A percentile compares a stretch with the other conserved stretches of the same genome.
These are phyloP conservation scores for Colletotrichum abscissum DNA, from an alignment of 2,329 filamentous ascomycete species.

Conservation along the genomic window DNA sequence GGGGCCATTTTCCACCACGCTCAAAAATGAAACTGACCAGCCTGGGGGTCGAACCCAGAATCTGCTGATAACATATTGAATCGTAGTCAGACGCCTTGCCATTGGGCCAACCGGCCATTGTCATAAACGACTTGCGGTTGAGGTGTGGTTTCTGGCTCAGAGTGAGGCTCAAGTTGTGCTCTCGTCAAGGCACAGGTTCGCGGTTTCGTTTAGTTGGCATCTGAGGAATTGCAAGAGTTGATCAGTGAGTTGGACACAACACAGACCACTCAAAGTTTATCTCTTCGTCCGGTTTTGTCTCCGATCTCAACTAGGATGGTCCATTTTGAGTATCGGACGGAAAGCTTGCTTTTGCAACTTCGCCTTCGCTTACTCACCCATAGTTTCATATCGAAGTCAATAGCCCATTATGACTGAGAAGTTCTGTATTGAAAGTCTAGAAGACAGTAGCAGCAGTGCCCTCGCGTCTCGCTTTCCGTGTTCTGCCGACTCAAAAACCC, in stretches of 20 bases:
- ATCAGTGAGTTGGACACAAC: not conserved
- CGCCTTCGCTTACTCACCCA: conserved; percentile 1
- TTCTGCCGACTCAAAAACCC: not conserved
- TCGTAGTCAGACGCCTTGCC: conserved; percentile 58
- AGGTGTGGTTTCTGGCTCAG: fast-evolving
- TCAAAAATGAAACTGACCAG: conserved; percentile 23
- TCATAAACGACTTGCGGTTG: not conserved
- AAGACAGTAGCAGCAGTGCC: not conserved
- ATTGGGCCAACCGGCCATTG: conserved; percentile 47
- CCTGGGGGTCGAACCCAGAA: conserved; percentile 37
- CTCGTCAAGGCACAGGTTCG: not conserved
- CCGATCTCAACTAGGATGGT: not conserved
- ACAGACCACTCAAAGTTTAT: not conserved
- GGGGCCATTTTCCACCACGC: too few species aligned
- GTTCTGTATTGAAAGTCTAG: not conserved
- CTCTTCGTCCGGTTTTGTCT: not conserved
- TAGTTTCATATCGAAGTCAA: not conserved
- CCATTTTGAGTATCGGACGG: not conserved
- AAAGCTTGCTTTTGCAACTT: not conserved
- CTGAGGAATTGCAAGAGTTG: not conserved
- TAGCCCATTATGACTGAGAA: not conserved
- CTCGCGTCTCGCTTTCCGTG: not conserved
- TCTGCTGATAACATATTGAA: conserved; percentile 28
- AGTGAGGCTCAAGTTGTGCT: not conserved
- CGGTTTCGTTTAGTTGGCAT: not conserved